Conservation (phyloP, 768 basidiomycete species). For the Termitomyces sp. region DNA sequence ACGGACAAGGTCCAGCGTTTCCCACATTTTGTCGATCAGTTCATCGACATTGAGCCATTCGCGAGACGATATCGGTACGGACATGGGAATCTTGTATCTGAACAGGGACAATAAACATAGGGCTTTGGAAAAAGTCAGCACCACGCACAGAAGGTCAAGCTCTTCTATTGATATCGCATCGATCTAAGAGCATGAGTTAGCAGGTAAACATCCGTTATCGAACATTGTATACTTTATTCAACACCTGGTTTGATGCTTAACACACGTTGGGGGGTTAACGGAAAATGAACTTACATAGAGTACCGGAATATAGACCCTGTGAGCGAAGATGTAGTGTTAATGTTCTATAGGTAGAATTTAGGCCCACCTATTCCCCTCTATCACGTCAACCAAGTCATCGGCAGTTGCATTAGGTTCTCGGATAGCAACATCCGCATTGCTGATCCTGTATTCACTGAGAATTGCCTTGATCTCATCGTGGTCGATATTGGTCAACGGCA, state of each 20-base stretch:
- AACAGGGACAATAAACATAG: not conserved
- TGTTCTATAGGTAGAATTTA: not conserved
- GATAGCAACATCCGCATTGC: conserved; percentile 88
- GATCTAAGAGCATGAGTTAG: conserved; percentile 47
- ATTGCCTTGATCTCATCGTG: conserved; percentile 96
- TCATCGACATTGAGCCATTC: conserved; percentile 98
- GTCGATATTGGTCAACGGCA: conserved; percentile 93
- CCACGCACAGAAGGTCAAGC: conserved; percentile 77
- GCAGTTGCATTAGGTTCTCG: conserved; percentile 89
- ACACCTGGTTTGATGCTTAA: conserved; percentile 39
- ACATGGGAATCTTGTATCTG: conserved; percentile 91
- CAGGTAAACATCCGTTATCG: not conserved
- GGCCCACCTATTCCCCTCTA: conserved; percentile 89
- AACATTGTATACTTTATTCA: conserved; percentile 66
- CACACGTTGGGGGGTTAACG: not conserved
- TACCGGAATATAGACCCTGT: conserved; percentile 88
- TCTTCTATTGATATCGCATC: conserved; percentile 99
- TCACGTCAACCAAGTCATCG: conserved; percentile 95
- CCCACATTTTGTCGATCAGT: conserved; percentile 91
- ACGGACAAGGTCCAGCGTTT: conserved; percentile 86
- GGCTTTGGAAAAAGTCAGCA: not conserved
- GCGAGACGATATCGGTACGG: conserved; percentile 89
- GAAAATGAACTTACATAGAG: conserved; percentile 63
- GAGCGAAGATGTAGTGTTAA: not conserved
- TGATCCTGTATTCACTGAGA: conserved; percentile 87